Evolutionary conservation across 2,329 filamentous ascomycete species (phyloP).

Genomic region (Xylariaceae sp.): DNA sequence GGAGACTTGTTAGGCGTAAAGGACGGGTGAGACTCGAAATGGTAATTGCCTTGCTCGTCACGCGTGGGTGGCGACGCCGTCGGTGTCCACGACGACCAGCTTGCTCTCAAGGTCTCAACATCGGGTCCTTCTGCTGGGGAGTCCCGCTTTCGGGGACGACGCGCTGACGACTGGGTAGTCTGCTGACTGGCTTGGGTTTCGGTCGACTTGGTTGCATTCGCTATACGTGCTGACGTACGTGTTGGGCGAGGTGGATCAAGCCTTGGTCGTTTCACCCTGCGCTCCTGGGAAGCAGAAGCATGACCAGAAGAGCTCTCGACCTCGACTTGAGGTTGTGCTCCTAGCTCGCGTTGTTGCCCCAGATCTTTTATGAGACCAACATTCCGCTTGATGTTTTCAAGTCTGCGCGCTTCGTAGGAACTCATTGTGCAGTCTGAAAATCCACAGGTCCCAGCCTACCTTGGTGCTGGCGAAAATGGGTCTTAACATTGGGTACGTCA

Average conservation of each 20-base stretch:
- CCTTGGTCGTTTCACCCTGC: conserved; percentile 37
- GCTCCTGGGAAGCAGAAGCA: conserved; percentile 11
- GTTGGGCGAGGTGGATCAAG: conserved; percentile 31
- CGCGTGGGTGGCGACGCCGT: conserved; percentile 36
- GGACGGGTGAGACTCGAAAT: conserved; percentile 38
- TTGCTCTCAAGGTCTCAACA: conserved; percentile 22
- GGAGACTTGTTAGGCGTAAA: conserved; percentile 51
- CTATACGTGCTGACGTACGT: conserved; percentile 43
- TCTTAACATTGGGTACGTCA: no score
- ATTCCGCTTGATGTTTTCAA: conserved; percentile 45
- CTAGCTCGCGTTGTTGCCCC: conserved; percentile 34
- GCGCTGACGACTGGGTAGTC: no score
- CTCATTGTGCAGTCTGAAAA: conserved; percentile 17
- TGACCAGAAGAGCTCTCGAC: conserved; percentile 8
- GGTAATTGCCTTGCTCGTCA: conserved; percentile 37
- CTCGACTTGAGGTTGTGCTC: background rate
- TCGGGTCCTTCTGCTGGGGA: no score
- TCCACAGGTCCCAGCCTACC: no score
- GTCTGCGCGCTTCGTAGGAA: conserved; percentile 40
- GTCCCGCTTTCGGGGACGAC: no score
- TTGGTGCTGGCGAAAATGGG: no score
- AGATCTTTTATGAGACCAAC: conserved; percentile 42
- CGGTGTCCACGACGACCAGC: conserved; percentile 41
- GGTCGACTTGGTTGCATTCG: conserved; percentile 32
- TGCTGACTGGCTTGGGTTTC: conserved; percentile 30